A percentile compares a stretch with the other conserved stretches of the same genome.
These are phyloP conservation scores for Thalassiosira mediterranea DNA, from an alignment of 352 stramenopile genomes.

Conservation along the genomic window DNA sequence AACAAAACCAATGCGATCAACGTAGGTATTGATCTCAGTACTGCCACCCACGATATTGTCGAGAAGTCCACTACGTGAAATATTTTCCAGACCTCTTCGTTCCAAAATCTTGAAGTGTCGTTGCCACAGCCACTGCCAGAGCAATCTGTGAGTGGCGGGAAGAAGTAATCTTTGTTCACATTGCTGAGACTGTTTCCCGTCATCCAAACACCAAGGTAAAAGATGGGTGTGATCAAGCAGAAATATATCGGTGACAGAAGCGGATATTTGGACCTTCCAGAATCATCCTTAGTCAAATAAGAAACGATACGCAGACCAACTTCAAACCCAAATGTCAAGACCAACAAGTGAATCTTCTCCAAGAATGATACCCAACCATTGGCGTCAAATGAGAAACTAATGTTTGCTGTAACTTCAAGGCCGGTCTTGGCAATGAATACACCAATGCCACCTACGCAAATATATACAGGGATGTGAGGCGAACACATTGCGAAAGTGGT, in stretches of 20 bases:
- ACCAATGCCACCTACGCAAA: constrained; percentile 43
- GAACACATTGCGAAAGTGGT: not conserved
- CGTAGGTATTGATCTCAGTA: constrained; percentile 70
- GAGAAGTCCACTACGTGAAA: constrained; percentile 65
- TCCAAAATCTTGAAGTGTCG: constrained; percentile 27
- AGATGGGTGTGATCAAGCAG: constrained; percentile 45
- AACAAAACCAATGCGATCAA: constrained; percentile 90
- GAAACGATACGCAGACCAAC: constrained; percentile 53
- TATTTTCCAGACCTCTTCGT: constrained; percentile 59
- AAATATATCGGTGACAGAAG: constrained; percentile 66
- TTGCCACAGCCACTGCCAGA: not conserved
- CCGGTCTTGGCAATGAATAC: constrained; percentile 61
- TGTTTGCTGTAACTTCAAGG: constrained; percentile 58
- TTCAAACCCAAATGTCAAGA: constrained; percentile 70
- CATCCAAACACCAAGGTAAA: constrained; percentile 38
- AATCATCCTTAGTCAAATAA: constrained; percentile 43
- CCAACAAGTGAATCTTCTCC: constrained; percentile 33
- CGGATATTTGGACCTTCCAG: constrained; percentile 57
- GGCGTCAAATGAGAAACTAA: constrained; percentile 40
- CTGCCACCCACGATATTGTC: constrained; percentile 71
- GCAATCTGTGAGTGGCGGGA: constrained; percentile 47
- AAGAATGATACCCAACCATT: constrained; percentile 14
- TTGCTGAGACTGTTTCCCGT: constrained; percentile 21
- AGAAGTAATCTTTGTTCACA: constrained; percentile 66
- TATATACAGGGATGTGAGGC: not conserved